Base-by-base conservation (phyloP, 306 rosid genomes). In the Fagus crenata region DNA sequence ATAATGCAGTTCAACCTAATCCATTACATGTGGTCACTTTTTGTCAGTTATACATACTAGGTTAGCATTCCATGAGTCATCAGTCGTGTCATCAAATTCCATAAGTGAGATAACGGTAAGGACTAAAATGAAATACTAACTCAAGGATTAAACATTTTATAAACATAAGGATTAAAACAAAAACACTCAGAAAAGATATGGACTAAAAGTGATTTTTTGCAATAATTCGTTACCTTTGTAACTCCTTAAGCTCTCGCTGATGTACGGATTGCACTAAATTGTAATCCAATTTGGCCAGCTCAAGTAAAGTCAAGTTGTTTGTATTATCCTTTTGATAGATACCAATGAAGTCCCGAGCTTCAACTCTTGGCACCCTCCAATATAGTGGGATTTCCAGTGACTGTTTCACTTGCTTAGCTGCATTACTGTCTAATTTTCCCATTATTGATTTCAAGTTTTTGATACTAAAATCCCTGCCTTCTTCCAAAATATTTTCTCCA, bases 211-310 rank as follows among this genome's bases (percentile, higher is more conserved):
- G 28, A 22, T 22, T 22, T 22, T 22, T 22, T 22, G 28, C 28
- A 22, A 22, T 22, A 22, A 22, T 22, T 2, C 5, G 11, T 73
- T 77, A 67, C 82, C 76, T 73, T 58, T 79, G 73, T 51, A 76
- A 71, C 75, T 79, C 69, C 73, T 73, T 40, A 22, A 84, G 56
- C 49, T 84, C 84, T 6, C 2, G 55, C 35, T 80, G 78, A 51
- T 76, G 32, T 7, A 69, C 69, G 17, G 81, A 76, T 72, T 80
- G 87, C 49, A 84, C 81, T 51, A 84, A 41, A 51, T 80, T 84
- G 53, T 84, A 80, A 15, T 84, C 87, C 72, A 84, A 51, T 75
- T 80, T 49, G 49, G 87, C 87, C 1, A 84, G 64, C 67, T 76
- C 79, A 9, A 76, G 87, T 69, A 84, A 36, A 58, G 36, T 58